A percentile compares a stretch with the other conserved stretches of the same genome.
These are phyloP conservation scores for Debaryomyces sp. DNA, from an alignment of 1,139 yeast genomes.

Conservation along the genomic window DNA sequence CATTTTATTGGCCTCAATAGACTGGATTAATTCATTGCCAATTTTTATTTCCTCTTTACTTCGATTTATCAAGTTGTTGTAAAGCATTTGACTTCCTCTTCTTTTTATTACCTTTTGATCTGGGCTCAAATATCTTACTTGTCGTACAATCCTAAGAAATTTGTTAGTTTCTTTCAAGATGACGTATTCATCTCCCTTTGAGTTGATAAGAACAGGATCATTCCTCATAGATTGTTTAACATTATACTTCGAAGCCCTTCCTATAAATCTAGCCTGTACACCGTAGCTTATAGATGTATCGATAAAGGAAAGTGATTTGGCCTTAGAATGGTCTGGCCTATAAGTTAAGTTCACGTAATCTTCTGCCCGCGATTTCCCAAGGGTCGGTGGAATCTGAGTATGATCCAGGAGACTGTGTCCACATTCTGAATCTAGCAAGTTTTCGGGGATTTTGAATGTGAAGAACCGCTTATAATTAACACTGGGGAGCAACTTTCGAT, in stretches of 20 bases:
- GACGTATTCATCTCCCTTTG: slow-evolving; percentile 45
- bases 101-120: slow-evolving; percentile 19
- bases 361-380: slow-evolving; percentile 31
- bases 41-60: slow-evolving; percentile 31
- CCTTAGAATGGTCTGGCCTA: slow-evolving; percentile 7
- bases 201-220: slow-evolving; percentile 32
- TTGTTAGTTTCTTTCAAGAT: slow-evolving; percentile 36
- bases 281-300: slow-evolving; percentile 40
- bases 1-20: slow-evolving; percentile 19
- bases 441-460: slow-evolving; percentile 44
- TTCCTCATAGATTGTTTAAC: slow-evolving; percentile 20
- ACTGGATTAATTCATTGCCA: slow-evolving; percentile 23
- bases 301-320: slow-evolving; percentile 26
- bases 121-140: slow-evolving; percentile 8
- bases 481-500: slow-evolving; percentile 30
- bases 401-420: slow-evolving; percentile 38
- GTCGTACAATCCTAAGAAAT: slow-evolving; percentile 34
- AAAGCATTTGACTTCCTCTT: slow-evolving; percentile 24
- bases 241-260: slow-evolving; percentile 35
- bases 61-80: slow-evolving; percentile 29
- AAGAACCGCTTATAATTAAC: slow-evolving; percentile 41
- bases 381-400: slow-evolving; percentile 41
- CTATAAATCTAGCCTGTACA: slow-evolving; percentile 44
- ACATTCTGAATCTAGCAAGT: slow-evolving; percentile 42
- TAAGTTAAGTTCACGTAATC: slow-evolving; percentile 11